These are phyloP conservation scores for Cryptococcus sp. DNA, from an alignment of 1,284 basidiomycete species.

Conservation along the genomic window DNA sequence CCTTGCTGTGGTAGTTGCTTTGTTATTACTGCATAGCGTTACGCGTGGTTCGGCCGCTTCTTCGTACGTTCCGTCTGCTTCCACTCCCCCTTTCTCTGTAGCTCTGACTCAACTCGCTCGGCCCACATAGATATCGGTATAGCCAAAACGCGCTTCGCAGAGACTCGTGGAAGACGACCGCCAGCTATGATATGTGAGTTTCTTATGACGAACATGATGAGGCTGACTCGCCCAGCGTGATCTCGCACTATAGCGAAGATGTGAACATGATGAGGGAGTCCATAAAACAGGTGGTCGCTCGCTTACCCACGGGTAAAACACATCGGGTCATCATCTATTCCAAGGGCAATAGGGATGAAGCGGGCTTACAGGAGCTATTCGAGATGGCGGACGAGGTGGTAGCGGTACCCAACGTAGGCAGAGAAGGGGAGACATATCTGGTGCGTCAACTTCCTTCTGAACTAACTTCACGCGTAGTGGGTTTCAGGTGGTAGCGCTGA, in stretches of 20 bases:
- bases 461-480: neutral
- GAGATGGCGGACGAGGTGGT: conserved; percentile 42
- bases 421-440: conserved; percentile 49
- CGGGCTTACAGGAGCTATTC: conserved; percentile 19
- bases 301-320: conserved; percentile 4
- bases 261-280: conserved; percentile 22
- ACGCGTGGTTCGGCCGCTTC: too few relatives aligned
- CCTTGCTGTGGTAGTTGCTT: too few relatives aligned
- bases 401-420: conserved; percentile 35
- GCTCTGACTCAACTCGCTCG: too few relatives aligned
- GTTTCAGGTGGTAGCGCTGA: neutral
- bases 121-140: too few relatives aligned
- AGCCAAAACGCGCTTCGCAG: too few relatives aligned
- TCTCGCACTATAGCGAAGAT: conserved; percentile 41
- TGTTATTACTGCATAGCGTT: too few relatives aligned
- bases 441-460: conserved; percentile 15
- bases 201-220: neutral
- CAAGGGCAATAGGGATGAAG: conserved; percentile 25
- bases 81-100: too few relatives aligned
- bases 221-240: conserved; percentile 19
- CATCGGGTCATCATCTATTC: conserved; percentile 38
- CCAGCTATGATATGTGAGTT: too few relatives aligned
- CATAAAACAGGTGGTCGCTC: conserved; percentile 20
- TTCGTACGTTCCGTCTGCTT: too few relatives aligned
- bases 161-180: too few relatives aligned